phyloP scores from a whole-genome alignment of 2,329 filamentous ascomycete genomes.

The Aspergillus quadricinctus region DNA sequence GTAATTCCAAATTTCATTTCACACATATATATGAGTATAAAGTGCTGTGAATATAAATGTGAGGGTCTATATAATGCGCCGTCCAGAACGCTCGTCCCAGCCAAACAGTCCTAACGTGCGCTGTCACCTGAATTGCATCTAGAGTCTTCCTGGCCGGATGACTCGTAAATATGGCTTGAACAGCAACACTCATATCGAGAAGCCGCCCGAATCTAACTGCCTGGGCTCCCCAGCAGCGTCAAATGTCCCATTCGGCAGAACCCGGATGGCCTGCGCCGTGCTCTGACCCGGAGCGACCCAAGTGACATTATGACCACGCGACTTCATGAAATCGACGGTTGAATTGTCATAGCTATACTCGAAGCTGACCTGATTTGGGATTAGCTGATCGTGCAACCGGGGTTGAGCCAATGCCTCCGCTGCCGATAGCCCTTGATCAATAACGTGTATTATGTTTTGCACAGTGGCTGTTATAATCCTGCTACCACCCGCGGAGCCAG shows the following conservation, averaged over 20 bases:
- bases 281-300: conserved; percentile 62
- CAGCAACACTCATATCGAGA: conserved; percentile 42
- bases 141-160: background rate
- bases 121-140: background rate
- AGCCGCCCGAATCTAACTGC: conserved; percentile 66
- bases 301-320: conserved; percentile 66
- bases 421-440: conserved; percentile 62
- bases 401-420: conserved; percentile 61
- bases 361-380: conserved; percentile 64
- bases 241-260: conserved; percentile 62
- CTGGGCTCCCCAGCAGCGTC: conserved; percentile 74
- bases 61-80: too few species aligned
- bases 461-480: conserved; percentile 78
- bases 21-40: background rate
- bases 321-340: conserved; percentile 60
- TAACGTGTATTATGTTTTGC: conserved; percentile 67
- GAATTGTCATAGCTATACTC: conserved; percentile 65
- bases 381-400: conserved; percentile 75
- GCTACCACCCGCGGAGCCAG: conserved; percentile 75
- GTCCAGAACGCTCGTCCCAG: too few species aligned
- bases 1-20: background rate
- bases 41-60: background rate
- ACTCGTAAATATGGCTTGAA: background rate
- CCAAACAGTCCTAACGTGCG: background rate
- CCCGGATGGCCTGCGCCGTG: conserved; percentile 65